Evolutionary conservation across 2,329 filamentous ascomycete genomes (phyloP).

Genomic region (Microthyrium microscopicum): DNA sequence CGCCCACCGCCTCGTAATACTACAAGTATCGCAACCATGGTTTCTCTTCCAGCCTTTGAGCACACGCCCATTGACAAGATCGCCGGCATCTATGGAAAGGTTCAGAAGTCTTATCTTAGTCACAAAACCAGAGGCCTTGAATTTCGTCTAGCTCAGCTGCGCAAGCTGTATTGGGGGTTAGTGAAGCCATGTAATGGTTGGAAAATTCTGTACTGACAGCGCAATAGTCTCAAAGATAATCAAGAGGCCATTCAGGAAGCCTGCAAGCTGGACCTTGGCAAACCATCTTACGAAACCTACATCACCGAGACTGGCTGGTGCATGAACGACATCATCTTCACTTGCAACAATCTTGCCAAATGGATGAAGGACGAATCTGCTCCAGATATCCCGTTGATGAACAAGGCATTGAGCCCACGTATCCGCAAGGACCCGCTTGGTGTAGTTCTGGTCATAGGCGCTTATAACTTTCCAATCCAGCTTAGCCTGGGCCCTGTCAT

Average conservation of each 20-base stretch:
- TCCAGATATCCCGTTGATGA: slow-evolving; percentile 50
- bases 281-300: slow-evolving; percentile 57
- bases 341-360: slow-evolving; percentile 58
- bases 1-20: too few species aligned
- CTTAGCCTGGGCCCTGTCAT: slow-evolving; percentile 63
- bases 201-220: slow-evolving; percentile 3
- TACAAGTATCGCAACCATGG: neutral
- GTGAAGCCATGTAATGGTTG: slow-evolving; percentile 9
- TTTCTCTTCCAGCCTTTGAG: neutral
- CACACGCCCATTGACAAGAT: neutral
- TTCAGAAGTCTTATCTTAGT: slow-evolving; percentile 38
- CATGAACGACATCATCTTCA: slow-evolving; percentile 65
- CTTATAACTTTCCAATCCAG: slow-evolving; percentile 88
- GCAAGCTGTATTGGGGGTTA: slow-evolving; percentile 84
- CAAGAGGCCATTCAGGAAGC: slow-evolving; percentile 57
- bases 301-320: slow-evolving; percentile 63
- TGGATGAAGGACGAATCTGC: slow-evolving; percentile 73
- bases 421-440: slow-evolving; percentile 82
- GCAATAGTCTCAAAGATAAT: slow-evolving; percentile 51
- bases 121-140: slow-evolving; percentile 70
- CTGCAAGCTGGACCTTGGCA: slow-evolving; percentile 60
- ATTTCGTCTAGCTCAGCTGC: slow-evolving; percentile 71
- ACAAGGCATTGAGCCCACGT: slow-evolving; percentile 52
- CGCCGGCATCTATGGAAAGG: neutral
- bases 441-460: slow-evolving; percentile 66